Conservation (phyloP, 202 grass and related monocot genomes). For the Digitaria exilis region DNA sequence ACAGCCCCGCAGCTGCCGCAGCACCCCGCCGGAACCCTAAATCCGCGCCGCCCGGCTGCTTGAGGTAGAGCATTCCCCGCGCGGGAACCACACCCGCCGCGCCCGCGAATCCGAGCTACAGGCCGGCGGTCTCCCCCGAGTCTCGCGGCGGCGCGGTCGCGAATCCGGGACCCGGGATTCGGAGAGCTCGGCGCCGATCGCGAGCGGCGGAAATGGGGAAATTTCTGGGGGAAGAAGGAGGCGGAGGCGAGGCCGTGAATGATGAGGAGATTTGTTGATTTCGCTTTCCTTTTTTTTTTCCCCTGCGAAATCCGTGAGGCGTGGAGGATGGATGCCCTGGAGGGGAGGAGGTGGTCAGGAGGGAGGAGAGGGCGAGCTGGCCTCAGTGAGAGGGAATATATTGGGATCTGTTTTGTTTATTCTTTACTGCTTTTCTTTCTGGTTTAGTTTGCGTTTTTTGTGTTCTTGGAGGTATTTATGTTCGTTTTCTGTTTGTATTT, state of each 20-base stretch:
- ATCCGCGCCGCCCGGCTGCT: slow-evolving; percentile 63
- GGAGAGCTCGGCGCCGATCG: slow-evolving; percentile 11
- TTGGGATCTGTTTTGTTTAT: not conserved
- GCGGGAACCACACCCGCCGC: slow-evolving; percentile 32
- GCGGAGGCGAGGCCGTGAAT: slow-evolving; percentile 32
- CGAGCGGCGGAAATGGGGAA: slow-evolving; percentile 26
- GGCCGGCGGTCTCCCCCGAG: no score
- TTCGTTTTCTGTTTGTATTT: not conserved
- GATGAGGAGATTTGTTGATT: slow-evolving; percentile 45
- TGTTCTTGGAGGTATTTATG: slow-evolving; percentile 8
- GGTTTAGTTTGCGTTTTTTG: not conserved
- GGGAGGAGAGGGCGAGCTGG: no score
- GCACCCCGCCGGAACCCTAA: slow-evolving; percentile 57
- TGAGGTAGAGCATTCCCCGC: slow-evolving; percentile 82
- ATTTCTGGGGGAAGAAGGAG: not conserved
- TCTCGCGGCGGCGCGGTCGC: not conserved
- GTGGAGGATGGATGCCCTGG: slow-evolving; percentile 3
- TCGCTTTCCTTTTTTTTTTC: slow-evolving; percentile 17
- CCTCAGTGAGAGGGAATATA: slow-evolving; percentile 28
- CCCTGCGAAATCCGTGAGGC: slow-evolving; percentile 54
- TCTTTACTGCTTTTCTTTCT: not conserved
- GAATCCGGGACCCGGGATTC: not conserved
- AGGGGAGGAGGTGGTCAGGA: not conserved
- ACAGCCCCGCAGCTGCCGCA: slow-evolving; percentile 40
- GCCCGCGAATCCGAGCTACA: slow-evolving; percentile 30